These are phyloP conservation scores for Eugenia klotzschiana DNA, from an alignment of 441 rosid genomes.

Conservation along the genomic window DNA sequence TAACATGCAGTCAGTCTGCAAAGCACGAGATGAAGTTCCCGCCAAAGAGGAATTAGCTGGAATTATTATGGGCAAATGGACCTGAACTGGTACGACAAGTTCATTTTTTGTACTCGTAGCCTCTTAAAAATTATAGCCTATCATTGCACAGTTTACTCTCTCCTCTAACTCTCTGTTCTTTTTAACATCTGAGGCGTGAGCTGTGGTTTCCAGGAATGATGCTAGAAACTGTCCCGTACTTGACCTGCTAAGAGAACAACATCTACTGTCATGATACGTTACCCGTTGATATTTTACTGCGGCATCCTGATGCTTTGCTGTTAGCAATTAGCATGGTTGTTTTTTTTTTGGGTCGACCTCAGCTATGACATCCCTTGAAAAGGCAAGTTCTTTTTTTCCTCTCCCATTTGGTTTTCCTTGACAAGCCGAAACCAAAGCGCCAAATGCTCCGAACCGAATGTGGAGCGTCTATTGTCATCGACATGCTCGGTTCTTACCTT, in stretches of 20 bases:
- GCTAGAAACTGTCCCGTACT: background rate
- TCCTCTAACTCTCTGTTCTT: background rate
- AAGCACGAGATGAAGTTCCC: background rate
- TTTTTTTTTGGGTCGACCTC: background rate
- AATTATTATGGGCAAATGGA: background rate
- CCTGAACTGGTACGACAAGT: background rate
- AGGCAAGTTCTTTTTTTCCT: background rate
- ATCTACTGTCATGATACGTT: background rate
- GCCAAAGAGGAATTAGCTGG: background rate
- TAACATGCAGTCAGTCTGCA: background rate
- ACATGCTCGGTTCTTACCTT: background rate
- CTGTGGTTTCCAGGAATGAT: background rate
- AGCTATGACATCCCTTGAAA: background rate
- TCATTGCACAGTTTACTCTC: background rate
- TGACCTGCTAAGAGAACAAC: background rate
- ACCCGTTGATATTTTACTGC: background rate
- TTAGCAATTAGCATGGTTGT: background rate
- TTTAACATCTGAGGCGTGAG: background rate
- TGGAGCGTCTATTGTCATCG: background rate
- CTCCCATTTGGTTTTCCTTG: background rate
- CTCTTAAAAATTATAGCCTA: background rate
- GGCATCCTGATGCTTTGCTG: background rate
- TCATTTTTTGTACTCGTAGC: background rate
- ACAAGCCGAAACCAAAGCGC: background rate
- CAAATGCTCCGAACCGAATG: background rate